Evolutionary conservation across 192 early-diverging fungal species (phyloP), one percentile per base, ranked within the genome.

Genomic region (Entomortierella parvispora): DNA sequence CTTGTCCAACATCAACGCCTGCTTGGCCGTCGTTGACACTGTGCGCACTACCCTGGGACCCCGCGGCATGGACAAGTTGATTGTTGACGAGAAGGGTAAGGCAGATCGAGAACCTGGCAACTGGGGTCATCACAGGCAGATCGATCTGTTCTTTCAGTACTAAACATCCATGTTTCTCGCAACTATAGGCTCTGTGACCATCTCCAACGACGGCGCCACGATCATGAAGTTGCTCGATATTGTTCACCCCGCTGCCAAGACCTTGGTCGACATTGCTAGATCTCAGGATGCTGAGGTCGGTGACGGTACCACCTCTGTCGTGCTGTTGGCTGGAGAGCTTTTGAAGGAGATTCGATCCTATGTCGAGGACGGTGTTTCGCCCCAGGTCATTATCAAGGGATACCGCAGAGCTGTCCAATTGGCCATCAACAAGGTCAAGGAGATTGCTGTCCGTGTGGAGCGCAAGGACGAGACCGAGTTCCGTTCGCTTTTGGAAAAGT

Each of bases 221-320:
- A 99, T 99, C 79, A 92, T 99, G 90, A 94, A 93, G 83, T 85
- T 98, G 53, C 84, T 99, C 64, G 97, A 99, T 77, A 95, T 99
- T 69, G 95, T 97, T 37, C 97, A 99, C 82, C 97, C 97, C 37
- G 97, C 97, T 40, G 97, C 95, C 69, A 97, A 97, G 83, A 96
- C 95, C 2, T 84, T 99, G 37, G 97, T 99, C 28, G 97, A 99
- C 79, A 98, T 99, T 83, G 96, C 96, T 44, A 87, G 96, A 32
- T 91, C 96, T 33, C 97, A 99, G 90, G 97, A 99, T 83, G 97
- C 95, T 2, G 97, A 99, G 87, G 96, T 97, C 31, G 97, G 97
- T 47, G 97, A 99, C 66, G 97, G 97, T 64, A 99, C 97, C 40
- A 99, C 97, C 20, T 95, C 93, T 84, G 97, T 99, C 31, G 95